A percentile compares a stretch with the other conserved stretches of the same genome.
Conservation (phyloP, 2,329 filamentous ascomycete genomes). For the Colletotrichum sp. region DNA sequence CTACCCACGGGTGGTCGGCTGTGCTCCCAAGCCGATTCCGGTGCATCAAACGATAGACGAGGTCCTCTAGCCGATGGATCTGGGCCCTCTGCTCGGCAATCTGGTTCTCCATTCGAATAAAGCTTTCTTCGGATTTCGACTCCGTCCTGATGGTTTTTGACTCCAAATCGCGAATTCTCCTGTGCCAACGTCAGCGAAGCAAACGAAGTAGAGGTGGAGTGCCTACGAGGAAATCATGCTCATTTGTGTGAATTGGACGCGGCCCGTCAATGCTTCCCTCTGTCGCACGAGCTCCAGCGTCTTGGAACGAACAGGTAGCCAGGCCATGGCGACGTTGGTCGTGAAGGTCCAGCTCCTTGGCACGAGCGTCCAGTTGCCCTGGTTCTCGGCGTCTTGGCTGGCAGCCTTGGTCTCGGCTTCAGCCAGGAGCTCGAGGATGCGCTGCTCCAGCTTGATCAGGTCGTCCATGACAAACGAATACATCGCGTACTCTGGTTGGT, state of each 20-base stretch:
- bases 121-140: conserved; percentile 31
- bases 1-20: conserved; percentile 2
- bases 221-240: conserved; percentile 51
- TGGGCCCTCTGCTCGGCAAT: conserved; percentile 30
- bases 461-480: conserved; percentile 54
- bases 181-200: conserved; percentile 14
- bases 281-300: conserved; percentile 51
- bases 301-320: conserved; percentile 48
- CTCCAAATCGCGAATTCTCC: conserved; percentile 40
- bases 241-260: conserved; percentile 54
- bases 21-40: conserved; percentile 17
- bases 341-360: conserved; percentile 41
- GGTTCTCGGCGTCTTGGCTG: conserved; percentile 21
- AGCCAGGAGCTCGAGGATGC: conserved; percentile 48
- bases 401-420: conserved; percentile 42
- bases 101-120: conserved; percentile 27
- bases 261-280: conserved; percentile 47
- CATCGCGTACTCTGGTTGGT: conserved; percentile 49
- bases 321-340: conserved; percentile 48
- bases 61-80: conserved; percentile 31
- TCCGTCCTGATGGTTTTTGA: conserved; percentile 33
- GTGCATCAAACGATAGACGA: conserved; percentile 30
- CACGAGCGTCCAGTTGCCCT: conserved; percentile 41
- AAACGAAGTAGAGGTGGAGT: neutral
- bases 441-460: conserved; percentile 45